Base-by-base conservation (phyloP, 2,329 filamentous ascomycete species). In the Polytolypa hystricis region DNA sequence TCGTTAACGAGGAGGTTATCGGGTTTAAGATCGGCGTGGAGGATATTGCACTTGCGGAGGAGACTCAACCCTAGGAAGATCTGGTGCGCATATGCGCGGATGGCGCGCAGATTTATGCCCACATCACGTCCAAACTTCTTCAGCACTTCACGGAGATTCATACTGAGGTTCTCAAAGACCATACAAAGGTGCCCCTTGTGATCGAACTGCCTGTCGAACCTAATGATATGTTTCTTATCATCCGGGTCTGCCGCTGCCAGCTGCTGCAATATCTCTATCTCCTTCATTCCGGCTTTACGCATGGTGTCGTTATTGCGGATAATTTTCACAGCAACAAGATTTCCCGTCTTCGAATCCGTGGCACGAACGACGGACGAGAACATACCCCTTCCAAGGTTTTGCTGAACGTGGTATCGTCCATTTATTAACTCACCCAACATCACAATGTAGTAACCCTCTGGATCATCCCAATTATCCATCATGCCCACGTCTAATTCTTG, bases 1-100 rank as follows among this genome's bases (percentile, higher is more conserved):
- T 93, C 84, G 49, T 89, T 91, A 47, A 89, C 86, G 51, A 98
- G 66, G 39, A 98, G 89, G 51, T 98, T 98, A 73, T 98, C 91
- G 6, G 91, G 91, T 62, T 98, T 98, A 50, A 98, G 61, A 68
- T 98, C 91, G 10, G 89, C 87, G 57, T 98, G 91, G 35, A 98
- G 74, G 55, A 98, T 84, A 58, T 86, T 86, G 65, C 84, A 93
- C 55, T 85, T 89, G 49, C 85, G 81, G 66, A 98, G 75, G 51
- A 95, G 79, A 49, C 79, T 81, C 35, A 98, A 65, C 2, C 85
- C 85, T 18, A 93, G 70, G 57, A 98, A 95, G 58, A 94, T 94
- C 61, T 98, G 91, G 52, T 87, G 81, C 4, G 89, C 84, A 55
- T 95, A 98, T 11, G 81, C 77, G 48, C 85, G 77, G 32, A 94